These are phyloP conservation scores for Salvia hispanica DNA, from an alignment of 257 asterid genomes.

Conservation along the genomic window DNA sequence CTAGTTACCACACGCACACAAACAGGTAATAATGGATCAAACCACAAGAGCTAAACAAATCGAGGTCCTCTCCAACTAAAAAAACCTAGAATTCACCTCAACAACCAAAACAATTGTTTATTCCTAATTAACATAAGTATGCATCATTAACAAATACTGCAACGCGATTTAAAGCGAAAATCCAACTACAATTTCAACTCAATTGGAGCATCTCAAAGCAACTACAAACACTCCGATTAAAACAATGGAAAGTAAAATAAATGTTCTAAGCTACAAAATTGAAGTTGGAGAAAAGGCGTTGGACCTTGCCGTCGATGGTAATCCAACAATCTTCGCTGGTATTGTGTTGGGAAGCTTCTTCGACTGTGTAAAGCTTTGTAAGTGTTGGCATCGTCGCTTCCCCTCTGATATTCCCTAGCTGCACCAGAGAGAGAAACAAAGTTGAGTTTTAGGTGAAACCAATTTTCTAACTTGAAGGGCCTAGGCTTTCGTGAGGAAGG, in stretches of 20 bases:
- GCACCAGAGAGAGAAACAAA: slow-evolving; percentile 8
- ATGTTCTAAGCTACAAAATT: background rate
- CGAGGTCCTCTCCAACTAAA: background rate
- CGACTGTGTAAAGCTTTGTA: slow-evolving; percentile 69
- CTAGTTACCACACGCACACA: background rate
- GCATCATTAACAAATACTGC: slow-evolving; percentile 3
- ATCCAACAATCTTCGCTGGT: slow-evolving; percentile 91
- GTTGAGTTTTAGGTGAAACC: background rate
- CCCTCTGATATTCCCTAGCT: slow-evolving; percentile 18
- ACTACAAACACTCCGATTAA: background rate
- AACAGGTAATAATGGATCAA: background rate
- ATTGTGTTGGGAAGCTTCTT: slow-evolving; percentile 78
- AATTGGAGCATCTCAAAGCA: background rate
- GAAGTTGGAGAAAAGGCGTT: background rate
- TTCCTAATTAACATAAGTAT: background rate
- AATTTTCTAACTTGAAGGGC: background rate
- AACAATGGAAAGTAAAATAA: background rate
- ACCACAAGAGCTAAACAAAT: background rate
- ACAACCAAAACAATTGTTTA: slow-evolving; percentile 5
- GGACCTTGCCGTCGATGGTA: slow-evolving; percentile 79
- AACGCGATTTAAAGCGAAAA: slow-evolving; percentile 6
- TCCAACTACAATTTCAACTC: background rate
- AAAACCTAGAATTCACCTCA: slow-evolving; percentile 18
- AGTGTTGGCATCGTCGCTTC: slow-evolving; percentile 68
- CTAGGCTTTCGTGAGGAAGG: slow-evolving; percentile 25